phyloP scores from a whole-genome alignment of 495 filamentous ascomycete genomes.

The Neurospora tetrasperma region DNA sequence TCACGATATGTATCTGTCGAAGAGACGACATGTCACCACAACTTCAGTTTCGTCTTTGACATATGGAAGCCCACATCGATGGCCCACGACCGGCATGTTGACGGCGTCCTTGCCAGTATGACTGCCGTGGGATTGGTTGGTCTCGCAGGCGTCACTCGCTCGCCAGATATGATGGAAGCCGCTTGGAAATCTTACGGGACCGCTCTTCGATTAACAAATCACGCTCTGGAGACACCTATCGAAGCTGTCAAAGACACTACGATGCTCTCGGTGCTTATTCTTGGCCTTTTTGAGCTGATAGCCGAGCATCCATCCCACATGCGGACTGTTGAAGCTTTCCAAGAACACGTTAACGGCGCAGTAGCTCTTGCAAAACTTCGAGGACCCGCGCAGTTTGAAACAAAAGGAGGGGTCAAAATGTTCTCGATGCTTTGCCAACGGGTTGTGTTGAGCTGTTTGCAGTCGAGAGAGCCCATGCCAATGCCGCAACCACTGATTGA shows the following conservation, averaged over 20 bases:
- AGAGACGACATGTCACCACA: constrained; percentile 28
- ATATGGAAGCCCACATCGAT: constrained; percentile 26
- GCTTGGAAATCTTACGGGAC: constrained; percentile 39
- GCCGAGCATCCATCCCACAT: constrained; percentile 34
- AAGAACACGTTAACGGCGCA: constrained; percentile 50
- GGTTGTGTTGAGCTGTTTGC: constrained; percentile 32
- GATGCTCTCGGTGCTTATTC: constrained; percentile 49
- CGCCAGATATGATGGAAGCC: constrained; percentile 29
- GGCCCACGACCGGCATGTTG: constrained; percentile 18
- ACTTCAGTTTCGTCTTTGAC: constrained; percentile 31
- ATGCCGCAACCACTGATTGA: constrained; percentile 29
- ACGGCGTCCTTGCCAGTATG: constrained; percentile 32
- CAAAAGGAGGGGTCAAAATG: constrained; percentile 42
- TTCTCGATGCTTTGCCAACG: constrained; percentile 46
- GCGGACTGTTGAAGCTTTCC: constrained; percentile 42
- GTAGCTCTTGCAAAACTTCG: constrained; percentile 46
- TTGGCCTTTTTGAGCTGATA: constrained; percentile 49
- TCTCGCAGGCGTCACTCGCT: constrained; percentile 31
- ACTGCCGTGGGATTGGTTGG: constrained; percentile 41
- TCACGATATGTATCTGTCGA: constrained; percentile 28
- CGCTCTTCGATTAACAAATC: constrained; percentile 38
- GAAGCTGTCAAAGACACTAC: constrained; percentile 52
- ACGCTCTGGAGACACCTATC: constrained; percentile 41
- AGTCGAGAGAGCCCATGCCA: constrained; percentile 27
- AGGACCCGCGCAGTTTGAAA: constrained; percentile 46